Percentiles rank a stretch among this genome's conserved stretches.
phyloP scores from a whole-genome alignment of 2,329 filamentous ascomycete species.

The Pseudocercospora crystallina region DNA sequence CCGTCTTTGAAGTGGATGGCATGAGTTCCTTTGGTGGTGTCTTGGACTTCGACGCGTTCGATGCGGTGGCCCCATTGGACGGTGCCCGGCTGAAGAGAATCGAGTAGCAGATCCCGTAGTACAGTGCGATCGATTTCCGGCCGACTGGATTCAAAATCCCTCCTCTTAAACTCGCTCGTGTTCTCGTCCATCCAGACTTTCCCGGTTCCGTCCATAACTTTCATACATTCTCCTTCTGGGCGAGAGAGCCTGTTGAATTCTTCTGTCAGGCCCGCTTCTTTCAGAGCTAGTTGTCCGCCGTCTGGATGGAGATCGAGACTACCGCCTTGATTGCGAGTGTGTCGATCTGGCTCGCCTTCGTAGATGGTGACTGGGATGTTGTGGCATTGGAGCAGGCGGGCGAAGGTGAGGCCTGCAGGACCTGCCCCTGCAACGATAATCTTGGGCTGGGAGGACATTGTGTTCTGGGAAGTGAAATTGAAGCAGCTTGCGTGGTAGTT shows the following conservation, averaged over 20 bases:
- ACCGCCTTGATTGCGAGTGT: constrained; percentile 24
- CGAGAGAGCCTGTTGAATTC: constrained; percentile 21
- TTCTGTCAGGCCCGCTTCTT: constrained; percentile 25
- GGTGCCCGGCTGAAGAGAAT: constrained; percentile 27
- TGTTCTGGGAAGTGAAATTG: too few species aligned
- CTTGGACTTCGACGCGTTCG: constrained; percentile 11
- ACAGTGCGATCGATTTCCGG: constrained; percentile 38
- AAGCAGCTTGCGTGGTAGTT: too few species aligned
- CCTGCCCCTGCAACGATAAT: constrained; percentile 35
- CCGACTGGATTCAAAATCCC: constrained; percentile 6
- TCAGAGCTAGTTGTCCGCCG: constrained; percentile 27
- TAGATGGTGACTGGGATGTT: constrained; percentile 26
- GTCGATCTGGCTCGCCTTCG: constrained; percentile 25
- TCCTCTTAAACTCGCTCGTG: background rate
- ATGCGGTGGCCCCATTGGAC: constrained; percentile 37
- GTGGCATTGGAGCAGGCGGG: constrained; percentile 25
- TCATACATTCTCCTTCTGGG: constrained; percentile 2
- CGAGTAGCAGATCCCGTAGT: constrained; percentile 35
- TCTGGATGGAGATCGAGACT: constrained; percentile 29
- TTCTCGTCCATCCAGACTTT: constrained; percentile 26
- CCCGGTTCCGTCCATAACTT: constrained; percentile 15
- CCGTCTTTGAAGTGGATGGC: constrained; percentile 38
- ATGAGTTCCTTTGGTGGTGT: constrained; percentile 1
- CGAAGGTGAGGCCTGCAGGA: constrained; percentile 30
- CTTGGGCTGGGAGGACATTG: background rate